These are phyloP conservation scores for Microsporum ferrugineum DNA, from an alignment of 2,329 filamentous ascomycete genomes.

Conservation along the genomic window DNA sequence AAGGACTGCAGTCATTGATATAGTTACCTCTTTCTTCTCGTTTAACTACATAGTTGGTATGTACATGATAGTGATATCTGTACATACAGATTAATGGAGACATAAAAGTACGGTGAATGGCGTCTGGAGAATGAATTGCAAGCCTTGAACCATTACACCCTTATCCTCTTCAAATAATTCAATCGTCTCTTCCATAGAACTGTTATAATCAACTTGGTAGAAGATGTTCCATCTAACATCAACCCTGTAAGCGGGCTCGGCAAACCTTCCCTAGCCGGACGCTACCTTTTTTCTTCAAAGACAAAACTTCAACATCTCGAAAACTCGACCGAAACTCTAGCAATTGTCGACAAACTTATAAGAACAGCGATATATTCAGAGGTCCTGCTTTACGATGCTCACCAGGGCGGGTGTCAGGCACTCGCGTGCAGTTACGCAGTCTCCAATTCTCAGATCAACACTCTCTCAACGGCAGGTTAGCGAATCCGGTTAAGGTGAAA, in stretches of 20 bases:
- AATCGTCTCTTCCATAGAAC: too few relatives aligned
- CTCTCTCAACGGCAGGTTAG: constrained; percentile 28
- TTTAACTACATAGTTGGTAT: not conserved
- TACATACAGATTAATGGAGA: not conserved
- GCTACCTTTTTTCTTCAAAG: not conserved
- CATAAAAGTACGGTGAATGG: not conserved
- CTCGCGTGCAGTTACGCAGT: constrained; percentile 35
- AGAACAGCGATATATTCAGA: not conserved
- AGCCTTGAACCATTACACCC: not conserved
- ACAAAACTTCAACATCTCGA: not conserved
- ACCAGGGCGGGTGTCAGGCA: constrained; percentile 44
- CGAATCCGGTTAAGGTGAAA: not conserved
- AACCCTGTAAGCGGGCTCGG: not conserved
- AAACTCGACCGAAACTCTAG: not conserved
- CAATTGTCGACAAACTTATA: not conserved
- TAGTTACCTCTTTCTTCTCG: not conserved
- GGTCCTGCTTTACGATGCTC: constrained; percentile 37
- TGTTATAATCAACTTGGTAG: too few relatives aligned
- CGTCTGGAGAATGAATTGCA: not conserved
- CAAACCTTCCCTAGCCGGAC: not conserved
- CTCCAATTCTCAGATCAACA: constrained; percentile 22
- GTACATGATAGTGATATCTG: not conserved
- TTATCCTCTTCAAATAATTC: not conserved
- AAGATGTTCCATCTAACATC: too few relatives aligned
- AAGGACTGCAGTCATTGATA: not conserved